Base-by-base conservation (phyloP, 306 rosid species). In the Prinsepia uniflora region DNA sequence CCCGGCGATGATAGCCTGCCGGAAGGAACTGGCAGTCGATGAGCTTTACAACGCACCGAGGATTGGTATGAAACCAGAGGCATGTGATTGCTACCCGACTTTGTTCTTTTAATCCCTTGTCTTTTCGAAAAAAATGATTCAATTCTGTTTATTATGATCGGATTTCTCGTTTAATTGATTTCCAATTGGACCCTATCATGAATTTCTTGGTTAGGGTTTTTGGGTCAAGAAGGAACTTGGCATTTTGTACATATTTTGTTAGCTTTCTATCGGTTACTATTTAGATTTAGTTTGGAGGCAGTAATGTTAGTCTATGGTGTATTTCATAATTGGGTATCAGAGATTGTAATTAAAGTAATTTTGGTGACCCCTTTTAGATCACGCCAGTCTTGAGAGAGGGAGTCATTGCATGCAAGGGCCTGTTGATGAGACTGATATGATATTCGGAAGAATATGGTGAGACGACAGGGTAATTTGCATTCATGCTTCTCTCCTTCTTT, bases 361-460 rank as follows among this genome's bases (percentile, higher is more conserved):
- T 84, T 77, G 68, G 52, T 81, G 73, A 73, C 74, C 79, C 79
- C 71, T 87, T 79, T 75, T 81, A 75, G 84, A 83, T 85, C 68
- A 73, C 77, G 48, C 72, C 88, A 80, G 84, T 75, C 52, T 71
- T 81, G 84, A 72, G 83, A 71, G 84, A 83, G 76, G 83, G 75
- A 70, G 84, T 79, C 77, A 78, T 77, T 55, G 75, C 76, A 77
- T 69, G 80, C 81, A 75, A 81, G 81, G 79, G 61, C 82, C 80
- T 71, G 70, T 65, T 36, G 80, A 73, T 75, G 80, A 76, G 68
- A 48, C 61, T 60, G 76, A 83, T 65, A 68, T 82, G 82, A 65
- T 69, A 67, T 76, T 75, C 74, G 36, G 74, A 73, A 47, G 79
- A 73, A 71, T 55, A 75, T 82, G 86, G 82, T 85, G 90, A 85